Conservation (phyloP, 2,329 filamentous ascomycete genomes). For the Fusarium sp. region DNA sequence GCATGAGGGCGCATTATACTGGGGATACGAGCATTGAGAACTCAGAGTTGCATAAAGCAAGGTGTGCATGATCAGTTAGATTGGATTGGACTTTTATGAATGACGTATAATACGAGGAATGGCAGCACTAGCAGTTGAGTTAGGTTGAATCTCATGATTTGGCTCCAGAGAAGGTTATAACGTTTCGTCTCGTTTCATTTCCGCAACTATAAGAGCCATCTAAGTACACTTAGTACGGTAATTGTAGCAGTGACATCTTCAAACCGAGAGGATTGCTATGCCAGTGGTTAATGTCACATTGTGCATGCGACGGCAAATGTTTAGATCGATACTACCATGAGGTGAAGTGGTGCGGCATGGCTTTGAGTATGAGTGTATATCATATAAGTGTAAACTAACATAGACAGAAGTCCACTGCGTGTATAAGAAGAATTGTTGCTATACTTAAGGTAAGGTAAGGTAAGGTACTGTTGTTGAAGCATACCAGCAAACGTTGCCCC, state of each 20-base stretch:
- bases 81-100: constrained; percentile 44
- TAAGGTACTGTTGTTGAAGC: not conserved
- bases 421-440: not conserved
- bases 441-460: too few relatives aligned
- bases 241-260: not conserved
- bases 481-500: not conserved
- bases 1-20: constrained; percentile 23
- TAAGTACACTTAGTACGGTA: not conserved
- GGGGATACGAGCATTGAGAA: constrained; percentile 6
- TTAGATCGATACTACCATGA: not conserved
- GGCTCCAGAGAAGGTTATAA: not conserved
- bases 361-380: not conserved
- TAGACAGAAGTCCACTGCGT: not conserved
- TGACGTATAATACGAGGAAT: constrained; percentile 32
- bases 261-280: not conserved
- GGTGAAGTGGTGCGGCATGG: not conserved
- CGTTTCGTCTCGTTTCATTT: not conserved
- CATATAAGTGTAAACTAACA: not conserved
- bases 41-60: constrained; percentile 6
- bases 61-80: constrained; percentile 35
- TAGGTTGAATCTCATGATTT: not conserved
- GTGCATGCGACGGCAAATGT: not conserved
- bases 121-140: constrained; percentile 29
- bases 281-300: not conserved
- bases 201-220: not conserved